Evolutionary conservation across 805 yeast genomes (phyloP), one percentile per base, ranked within the genome.

Genomic region (Wickerhamiella occidentalis): DNA sequence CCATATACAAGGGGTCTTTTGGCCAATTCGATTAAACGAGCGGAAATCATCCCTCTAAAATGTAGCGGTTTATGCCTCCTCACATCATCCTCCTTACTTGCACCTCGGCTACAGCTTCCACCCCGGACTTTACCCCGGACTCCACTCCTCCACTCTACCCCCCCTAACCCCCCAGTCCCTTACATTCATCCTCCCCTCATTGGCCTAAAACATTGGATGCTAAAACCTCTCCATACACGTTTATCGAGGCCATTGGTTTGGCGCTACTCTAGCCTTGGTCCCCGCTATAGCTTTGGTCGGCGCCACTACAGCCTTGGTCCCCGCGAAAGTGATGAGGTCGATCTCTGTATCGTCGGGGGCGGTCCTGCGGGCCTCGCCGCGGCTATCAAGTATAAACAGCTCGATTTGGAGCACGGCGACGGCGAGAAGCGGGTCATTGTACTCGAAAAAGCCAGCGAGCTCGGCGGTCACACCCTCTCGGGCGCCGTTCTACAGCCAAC

Each of bases 291-390:
- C n/a, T n/a, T n/a, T n/a, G n/a, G n/a, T n/a, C n/a, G n/a, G n/a
- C n/a, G n/a, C n/a, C n/a, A n/a, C n/a, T n/a, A n/a, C n/a, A n/a
- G n/a, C n/a, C n/a, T 45, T 4, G 48, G 29, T 53, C 85, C 80
- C 54, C 71, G 97, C 50, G 94, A 84, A 5, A 76, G 73, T 12
- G 98, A 92, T 61, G 76, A 77, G 28, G 96, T 85, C 12, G 98
- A 92, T 64, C 95, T 92, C 19, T 84, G 94, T 59, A 86, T 92
- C 47, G 95, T 92, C 1, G 98, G 98, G 40, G 97, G 94, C 30
- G 98, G 98, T 0, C 97, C 97, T 6, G 94, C 97, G 1, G 98
- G 98, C 2, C 69, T 92, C 46, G 88, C 96, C 1, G 82, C 98
- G 1, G 97, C 97, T 11, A 92, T 92, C 54, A 75, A 76, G 56